Evolutionary conservation across 176 grass and related monocot species (phyloP).

Genomic region (Aechmea fasciata): DNA sequence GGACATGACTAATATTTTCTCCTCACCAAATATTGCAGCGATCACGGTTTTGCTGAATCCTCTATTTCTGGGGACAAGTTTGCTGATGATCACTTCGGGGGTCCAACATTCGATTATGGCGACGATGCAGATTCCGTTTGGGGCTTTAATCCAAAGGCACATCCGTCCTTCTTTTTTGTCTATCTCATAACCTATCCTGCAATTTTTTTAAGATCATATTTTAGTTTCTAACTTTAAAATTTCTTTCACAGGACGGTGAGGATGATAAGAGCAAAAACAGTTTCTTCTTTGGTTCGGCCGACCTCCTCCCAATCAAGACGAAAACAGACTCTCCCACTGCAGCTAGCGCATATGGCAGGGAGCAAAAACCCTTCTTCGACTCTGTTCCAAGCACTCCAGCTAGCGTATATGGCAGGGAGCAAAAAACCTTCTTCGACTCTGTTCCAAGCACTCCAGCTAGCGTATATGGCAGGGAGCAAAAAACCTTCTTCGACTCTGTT

Average conservation of each 20-base stretch:
- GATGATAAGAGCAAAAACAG: slow-evolving; percentile 47
- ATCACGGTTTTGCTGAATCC: slow-evolving; percentile 51
- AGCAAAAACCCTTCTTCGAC: slow-evolving; percentile 17
- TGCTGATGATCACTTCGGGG: slow-evolving; percentile 42
- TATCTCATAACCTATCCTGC: not conserved
- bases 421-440: slow-evolving; percentile 70
- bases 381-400: slow-evolving; percentile 41
- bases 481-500: slow-evolving; percentile 61
- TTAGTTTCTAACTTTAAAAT: slow-evolving; percentile 12
- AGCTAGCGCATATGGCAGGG: slow-evolving; percentile 18
- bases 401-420: slow-evolving; percentile 41
- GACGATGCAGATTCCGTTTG: slow-evolving; percentile 80
- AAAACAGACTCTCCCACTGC: slow-evolving; percentile 52
- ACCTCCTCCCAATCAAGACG: slow-evolving; percentile 14
- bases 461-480: slow-evolving; percentile 45
- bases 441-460: slow-evolving; percentile 50
- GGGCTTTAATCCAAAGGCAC: slow-evolving; percentile 60
- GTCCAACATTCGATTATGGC: slow-evolving; percentile 73
- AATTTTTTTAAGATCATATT: not conserved
- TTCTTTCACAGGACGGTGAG: slow-evolving; percentile 55
- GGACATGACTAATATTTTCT: slow-evolving; percentile 15
- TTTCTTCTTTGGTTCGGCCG: slow-evolving; percentile 74
- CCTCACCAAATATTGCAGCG: slow-evolving; percentile 46
- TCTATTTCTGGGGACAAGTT: slow-evolving; percentile 49
- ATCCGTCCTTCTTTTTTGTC: not conserved